These are phyloP conservation scores for Chamaenerion angustifolium DNA, from an alignment of 345 rosid genomes.

Conservation along the genomic window DNA sequence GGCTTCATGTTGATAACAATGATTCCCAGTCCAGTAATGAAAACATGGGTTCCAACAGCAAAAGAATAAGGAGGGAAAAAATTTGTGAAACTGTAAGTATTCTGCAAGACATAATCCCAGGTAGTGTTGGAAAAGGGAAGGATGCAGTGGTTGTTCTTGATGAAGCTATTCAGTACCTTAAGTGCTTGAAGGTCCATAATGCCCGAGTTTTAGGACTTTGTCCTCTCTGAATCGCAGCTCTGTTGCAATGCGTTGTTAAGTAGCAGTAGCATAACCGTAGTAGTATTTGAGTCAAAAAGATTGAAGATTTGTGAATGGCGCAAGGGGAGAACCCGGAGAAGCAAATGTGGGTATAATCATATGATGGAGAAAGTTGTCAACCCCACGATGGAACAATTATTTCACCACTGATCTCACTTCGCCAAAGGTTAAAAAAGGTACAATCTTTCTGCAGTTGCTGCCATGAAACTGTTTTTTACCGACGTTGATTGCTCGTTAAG, in stretches of 20 bases:
- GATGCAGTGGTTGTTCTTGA: constrained; percentile 23
- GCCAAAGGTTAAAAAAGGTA: no score
- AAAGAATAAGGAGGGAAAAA: constrained; percentile 11
- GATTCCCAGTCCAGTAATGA: constrained; percentile 24
- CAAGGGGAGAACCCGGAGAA: no score
- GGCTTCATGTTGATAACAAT: constrained; percentile 6
- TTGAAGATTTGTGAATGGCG: no score
- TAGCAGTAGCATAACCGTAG: no score
- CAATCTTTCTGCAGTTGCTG: no score
- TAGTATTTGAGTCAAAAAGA: no score
- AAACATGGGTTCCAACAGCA: constrained; percentile 8
- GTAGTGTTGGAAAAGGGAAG: constrained; percentile 20
- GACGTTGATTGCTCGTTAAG: no score
- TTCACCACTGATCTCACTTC: no score
- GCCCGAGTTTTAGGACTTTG: constrained; percentile 19
- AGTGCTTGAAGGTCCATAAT: constrained; percentile 18
- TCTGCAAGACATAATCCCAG: constrained; percentile 25
- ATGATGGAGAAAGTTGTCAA: no score
- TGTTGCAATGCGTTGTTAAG: background rate
- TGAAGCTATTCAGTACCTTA: constrained; percentile 29
- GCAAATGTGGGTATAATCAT: no score
- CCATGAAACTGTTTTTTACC: no score
- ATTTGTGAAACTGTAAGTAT: constrained; percentile 6
- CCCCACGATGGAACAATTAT: no score
- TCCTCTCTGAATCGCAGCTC: background rate